A percentile compares a stretch with the other conserved stretches of the same genome.
These are phyloP conservation scores for Aspergillus sp. DNA, from an alignment of 2,329 filamentous ascomycete genomes.

Conservation along the genomic window DNA sequence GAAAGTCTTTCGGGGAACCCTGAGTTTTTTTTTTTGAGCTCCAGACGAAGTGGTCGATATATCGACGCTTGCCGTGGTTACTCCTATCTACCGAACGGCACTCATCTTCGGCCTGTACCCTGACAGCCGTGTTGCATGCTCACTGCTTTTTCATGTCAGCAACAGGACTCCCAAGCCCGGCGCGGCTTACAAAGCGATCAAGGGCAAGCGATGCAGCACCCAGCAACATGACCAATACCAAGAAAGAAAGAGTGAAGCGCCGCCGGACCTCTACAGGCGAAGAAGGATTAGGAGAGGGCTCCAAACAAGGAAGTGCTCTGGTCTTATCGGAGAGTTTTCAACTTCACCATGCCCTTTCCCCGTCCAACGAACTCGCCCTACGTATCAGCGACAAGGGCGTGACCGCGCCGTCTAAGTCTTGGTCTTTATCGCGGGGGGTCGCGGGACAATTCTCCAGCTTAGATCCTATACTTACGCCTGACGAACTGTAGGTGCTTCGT, in stretches of 20 bases:
- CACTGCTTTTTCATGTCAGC: conserved; percentile 20
- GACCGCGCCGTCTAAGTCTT: conserved; percentile 30
- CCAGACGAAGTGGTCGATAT: neutral
- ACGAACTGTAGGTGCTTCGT: conserved; percentile 55
- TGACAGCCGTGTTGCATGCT: neutral
- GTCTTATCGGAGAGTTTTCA: neutral
- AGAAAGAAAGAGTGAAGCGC: conserved; percentile 36
- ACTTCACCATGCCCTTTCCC: neutral
- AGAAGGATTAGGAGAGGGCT: conserved; percentile 27
- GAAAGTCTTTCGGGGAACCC: neutral
- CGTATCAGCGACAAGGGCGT: conserved; percentile 23
- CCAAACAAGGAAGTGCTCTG: neutral
- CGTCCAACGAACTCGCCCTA: conserved; percentile 4
- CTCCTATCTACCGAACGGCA: neutral
- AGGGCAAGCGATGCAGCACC: conserved; percentile 33
- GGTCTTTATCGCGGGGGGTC: conserved; percentile 54
- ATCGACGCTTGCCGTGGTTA: neutral
- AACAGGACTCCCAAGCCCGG: conserved; percentile 23
- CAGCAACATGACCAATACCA: conserved; percentile 26
- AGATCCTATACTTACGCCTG: conserved; percentile 62
- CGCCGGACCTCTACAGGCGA: conserved; percentile 34
- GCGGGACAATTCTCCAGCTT: conserved; percentile 61
- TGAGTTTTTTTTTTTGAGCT: conserved; percentile 12
- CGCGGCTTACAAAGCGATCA: conserved; percentile 36
- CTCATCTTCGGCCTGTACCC: neutral